Conservation (phyloP, 2,329 filamentous ascomycete genomes). For the Pezicula carpinea region DNA sequence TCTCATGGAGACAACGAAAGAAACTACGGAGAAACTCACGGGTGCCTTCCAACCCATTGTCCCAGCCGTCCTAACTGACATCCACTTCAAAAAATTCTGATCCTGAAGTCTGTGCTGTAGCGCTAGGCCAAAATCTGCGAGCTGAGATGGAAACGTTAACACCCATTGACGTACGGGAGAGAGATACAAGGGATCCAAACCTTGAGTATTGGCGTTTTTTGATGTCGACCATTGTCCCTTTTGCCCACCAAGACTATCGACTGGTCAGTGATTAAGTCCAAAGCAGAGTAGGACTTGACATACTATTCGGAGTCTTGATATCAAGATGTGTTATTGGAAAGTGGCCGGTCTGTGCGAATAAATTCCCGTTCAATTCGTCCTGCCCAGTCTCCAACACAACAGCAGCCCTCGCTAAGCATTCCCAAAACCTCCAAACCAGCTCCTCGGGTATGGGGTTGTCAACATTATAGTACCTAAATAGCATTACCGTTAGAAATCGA, state of each 20-base stretch:
- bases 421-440: not conserved
- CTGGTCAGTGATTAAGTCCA: not conserved
- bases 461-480: not conserved
- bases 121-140: not conserved
- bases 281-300: not conserved
- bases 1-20: not conserved
- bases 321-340: not conserved
- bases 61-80: not conserved
- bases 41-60: not conserved
- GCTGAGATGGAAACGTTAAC: not conserved
- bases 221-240: not conserved
- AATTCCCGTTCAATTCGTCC: not conserved
- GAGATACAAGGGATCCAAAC: not conserved
- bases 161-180: not conserved
- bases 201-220: not conserved
- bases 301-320: conserved; percentile 2
- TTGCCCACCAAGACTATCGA: not conserved
- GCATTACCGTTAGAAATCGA: no score
- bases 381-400: not conserved
- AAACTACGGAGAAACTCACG: not conserved
- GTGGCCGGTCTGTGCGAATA: not conserved
- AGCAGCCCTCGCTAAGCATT: not conserved
- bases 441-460: not conserved
- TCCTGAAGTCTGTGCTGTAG: not conserved
- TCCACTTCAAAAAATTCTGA: not conserved